These are phyloP conservation scores for Magnaporthiopsis rhizophila DNA, from an alignment of 2,329 filamentous ascomycete genomes.

Conservation along the genomic window DNA sequence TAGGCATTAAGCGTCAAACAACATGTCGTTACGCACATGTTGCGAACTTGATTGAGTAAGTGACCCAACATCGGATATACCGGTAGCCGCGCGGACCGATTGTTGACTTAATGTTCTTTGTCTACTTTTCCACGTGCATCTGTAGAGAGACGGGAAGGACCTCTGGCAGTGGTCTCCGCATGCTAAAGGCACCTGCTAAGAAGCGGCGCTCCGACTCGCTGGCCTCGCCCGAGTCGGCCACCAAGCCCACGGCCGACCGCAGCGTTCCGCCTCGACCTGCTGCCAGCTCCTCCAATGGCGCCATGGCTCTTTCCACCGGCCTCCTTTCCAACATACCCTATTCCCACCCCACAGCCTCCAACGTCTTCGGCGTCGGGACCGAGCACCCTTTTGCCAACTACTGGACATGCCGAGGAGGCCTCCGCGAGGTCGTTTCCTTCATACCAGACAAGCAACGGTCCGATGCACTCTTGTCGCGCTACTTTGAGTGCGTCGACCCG, in stretches of 20 bases:
- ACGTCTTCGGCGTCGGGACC: constrained; percentile 72
- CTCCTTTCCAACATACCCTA: constrained; percentile 67
- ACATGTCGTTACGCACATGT: constrained; percentile 68
- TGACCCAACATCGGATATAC: background rate
- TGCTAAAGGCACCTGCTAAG: constrained; percentile 51
- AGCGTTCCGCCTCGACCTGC: constrained; percentile 12
- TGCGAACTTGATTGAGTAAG: constrained; percentile 68
- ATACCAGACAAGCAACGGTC: constrained; percentile 69
- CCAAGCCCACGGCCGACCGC: constrained; percentile 45
- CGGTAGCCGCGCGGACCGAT: background rate
- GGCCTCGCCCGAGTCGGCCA: constrained; percentile 40
- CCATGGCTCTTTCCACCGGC: constrained; percentile 46
- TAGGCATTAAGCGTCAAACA: constrained; percentile 64
- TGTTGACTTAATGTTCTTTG: background rate
- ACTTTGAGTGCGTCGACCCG: constrained; percentile 67
- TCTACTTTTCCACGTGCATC: background rate
- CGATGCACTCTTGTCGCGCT: constrained; percentile 57
- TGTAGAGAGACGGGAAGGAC: constrained; percentile 37
- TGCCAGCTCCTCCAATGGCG: constrained; percentile 19
- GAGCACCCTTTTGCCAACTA: constrained; percentile 78
- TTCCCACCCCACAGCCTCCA: constrained; percentile 61
- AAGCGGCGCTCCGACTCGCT: constrained; percentile 28
- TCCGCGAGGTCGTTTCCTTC: constrained; percentile 67
- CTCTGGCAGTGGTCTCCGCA: constrained; percentile 38
- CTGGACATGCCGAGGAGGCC: constrained; percentile 71